phyloP scores from a whole-genome alignment of 306 rosid genomes.

The Citrullus amarus region DNA sequence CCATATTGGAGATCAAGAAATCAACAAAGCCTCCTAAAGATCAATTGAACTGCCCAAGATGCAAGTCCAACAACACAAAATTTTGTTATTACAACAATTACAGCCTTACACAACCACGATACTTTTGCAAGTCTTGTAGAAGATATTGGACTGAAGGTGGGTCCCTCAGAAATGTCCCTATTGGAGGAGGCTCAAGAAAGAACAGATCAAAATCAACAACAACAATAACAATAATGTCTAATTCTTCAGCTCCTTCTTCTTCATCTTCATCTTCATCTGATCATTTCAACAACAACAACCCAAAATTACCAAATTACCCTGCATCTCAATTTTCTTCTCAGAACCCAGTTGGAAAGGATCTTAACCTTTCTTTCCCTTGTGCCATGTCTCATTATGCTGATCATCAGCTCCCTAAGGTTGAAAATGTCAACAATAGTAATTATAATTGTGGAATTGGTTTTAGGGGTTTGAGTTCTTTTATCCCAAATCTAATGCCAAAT shows the following conservation, averaged over 20 bases:
- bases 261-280: not conserved
- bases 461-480: not conserved
- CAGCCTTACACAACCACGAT: slow-evolving; percentile 84
- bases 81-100: slow-evolving; percentile 95
- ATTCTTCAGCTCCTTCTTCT: not conserved
- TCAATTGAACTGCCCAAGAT: slow-evolving; percentile 90
- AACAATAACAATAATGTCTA: not conserved
- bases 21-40: slow-evolving; percentile 23
- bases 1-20: too few species aligned
- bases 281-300: not conserved
- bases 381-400: not conserved
- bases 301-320: not conserved
- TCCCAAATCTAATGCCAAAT: not conserved
- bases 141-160: slow-evolving; percentile 99
- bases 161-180: slow-evolving; percentile 70
- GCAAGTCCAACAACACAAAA: slow-evolving; percentile 88
- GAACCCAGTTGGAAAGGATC: not conserved
- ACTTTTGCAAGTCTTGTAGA: slow-evolving; percentile 85
- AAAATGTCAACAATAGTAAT: not conserved
- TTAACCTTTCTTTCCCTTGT: not conserved
- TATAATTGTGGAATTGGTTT: not conserved
- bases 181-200: slow-evolving; percentile 44
- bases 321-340: not conserved
- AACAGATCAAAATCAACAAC: not conserved
- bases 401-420: not conserved